Evolutionary conservation across 768 basidiomycete species (phyloP), one percentile per base, ranked within the genome.

Genomic region (Trametes cingulata): DNA sequence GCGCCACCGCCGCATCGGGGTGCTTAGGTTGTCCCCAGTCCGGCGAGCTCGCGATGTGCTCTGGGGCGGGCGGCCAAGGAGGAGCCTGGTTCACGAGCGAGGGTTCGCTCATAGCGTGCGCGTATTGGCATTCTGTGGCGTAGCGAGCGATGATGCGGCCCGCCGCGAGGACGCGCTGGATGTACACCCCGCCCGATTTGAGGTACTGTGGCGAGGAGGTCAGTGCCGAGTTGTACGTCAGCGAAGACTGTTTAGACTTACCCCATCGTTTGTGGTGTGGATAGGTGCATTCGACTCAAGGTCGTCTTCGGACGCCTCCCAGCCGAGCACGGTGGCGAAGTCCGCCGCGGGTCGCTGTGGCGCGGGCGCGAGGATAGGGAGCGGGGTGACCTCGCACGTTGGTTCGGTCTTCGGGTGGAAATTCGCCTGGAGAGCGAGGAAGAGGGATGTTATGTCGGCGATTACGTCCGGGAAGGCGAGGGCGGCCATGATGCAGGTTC

Each of bases 41-140:
- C 13, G 45, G 45, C 14, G 43, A 35, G 54, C 47, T 25, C 6
- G 54, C 43, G 36, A 47, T 27, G 54, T 37, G 36, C 35, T 56
- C 45, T 25, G 45, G 54, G 1, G 45, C 54, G 2, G 54, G 54
- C 10, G 54, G 54, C 54, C 54, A 56, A 2, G 54, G 54, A 6
- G 54, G 54, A 17, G 54, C 54, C 36, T 56, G 54, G 45, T 56
- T 56, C 36, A 39, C 22, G 54, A 46, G 45, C 36, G 54, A 43
- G 15, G 51, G 24, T 17, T 36, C 15, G 43, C 20, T 15, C 43
- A 37, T 36, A 4, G 54, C 45, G 27, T 25, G 29, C 22, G 6
- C 5, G 45, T 56, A 24, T 33, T 56, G 12, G 20, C 27, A 19
- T 3, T 17, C 35, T 10, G 17, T 35, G 14, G 43, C 35, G 42